These are phyloP conservation scores for Extremus antarcticus DNA, from an alignment of 495 filamentous ascomycete species.

Conservation along the genomic window DNA sequence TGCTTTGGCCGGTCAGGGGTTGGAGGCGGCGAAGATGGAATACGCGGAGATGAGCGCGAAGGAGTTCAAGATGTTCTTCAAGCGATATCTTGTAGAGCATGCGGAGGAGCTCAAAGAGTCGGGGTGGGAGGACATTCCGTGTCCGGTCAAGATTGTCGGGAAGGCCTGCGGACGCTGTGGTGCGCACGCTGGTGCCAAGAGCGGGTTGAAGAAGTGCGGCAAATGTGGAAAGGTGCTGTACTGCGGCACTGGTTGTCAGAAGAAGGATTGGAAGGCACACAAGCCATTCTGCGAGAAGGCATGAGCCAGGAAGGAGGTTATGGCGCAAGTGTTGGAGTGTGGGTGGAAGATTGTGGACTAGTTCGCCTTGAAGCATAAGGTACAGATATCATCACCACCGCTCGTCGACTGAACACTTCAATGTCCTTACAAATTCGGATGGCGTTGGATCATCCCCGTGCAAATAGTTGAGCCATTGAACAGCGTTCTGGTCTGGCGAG, in stretches of 20 bases:
- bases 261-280: slow-evolving; percentile 1
- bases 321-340: too few species aligned
- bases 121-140: not conserved
- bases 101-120: not conserved
- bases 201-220: not conserved
- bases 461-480: too few species aligned
- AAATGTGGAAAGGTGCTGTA: not conserved
- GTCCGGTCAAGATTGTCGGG: not conserved
- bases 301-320: too few species aligned
- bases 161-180: not conserved
- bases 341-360: too few species aligned
- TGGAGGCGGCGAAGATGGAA: not conserved
- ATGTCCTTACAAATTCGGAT: too few species aligned
- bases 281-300: not conserved
- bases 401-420: too few species aligned
- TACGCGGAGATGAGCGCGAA: not conserved
- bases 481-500: too few species aligned
- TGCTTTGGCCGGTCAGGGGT: not conserved
- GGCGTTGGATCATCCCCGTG: too few species aligned
- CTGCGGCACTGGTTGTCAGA: not conserved
- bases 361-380: too few species aligned
- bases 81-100: not conserved
- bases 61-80: not conserved
- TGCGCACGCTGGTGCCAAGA: not conserved
- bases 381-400: too few species aligned